phyloP scores from a whole-genome alignment of 345 rosid genomes.

The Citrus hindsii region DNA sequence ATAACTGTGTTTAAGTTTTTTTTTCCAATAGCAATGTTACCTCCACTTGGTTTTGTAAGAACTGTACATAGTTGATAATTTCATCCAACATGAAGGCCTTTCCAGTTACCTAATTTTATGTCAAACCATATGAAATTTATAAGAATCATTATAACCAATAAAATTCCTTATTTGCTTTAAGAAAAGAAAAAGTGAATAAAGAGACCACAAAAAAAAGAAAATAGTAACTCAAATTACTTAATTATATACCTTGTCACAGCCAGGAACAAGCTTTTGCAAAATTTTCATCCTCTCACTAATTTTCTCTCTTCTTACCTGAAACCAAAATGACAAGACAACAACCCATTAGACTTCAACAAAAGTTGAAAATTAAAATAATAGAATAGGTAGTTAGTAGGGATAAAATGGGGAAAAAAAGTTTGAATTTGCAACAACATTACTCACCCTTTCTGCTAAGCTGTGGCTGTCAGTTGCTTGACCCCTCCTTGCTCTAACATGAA shows the following conservation, averaged over 20 bases:
- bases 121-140: constrained; percentile 35
- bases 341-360: background rate
- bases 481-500: constrained; percentile 83
- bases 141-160: background rate
- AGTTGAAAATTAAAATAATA: background rate
- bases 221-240: background rate
- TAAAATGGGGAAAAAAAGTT: constrained; percentile 7
- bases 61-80: constrained; percentile 72
- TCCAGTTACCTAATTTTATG: constrained; percentile 55
- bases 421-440: background rate
- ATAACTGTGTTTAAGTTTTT: no score
- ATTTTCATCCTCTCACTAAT: constrained; percentile 71
- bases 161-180: background rate
- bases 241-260: constrained; percentile 62
- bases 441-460: constrained; percentile 82
- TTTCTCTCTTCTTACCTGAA: constrained; percentile 70
- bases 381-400: background rate
- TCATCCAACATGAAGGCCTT: constrained; percentile 89
- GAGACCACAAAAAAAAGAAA: background rate
- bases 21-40: constrained; percentile 14
- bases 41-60: constrained; percentile 75
- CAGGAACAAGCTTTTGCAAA: constrained; percentile 70
- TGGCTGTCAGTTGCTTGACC: constrained; percentile 84
- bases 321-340: constrained; percentile 2
- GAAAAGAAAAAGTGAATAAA: constrained; percentile 1